phyloP scores from a whole-genome alignment of 2,329 filamentous ascomycete species.

The Diplocarpon mali region DNA sequence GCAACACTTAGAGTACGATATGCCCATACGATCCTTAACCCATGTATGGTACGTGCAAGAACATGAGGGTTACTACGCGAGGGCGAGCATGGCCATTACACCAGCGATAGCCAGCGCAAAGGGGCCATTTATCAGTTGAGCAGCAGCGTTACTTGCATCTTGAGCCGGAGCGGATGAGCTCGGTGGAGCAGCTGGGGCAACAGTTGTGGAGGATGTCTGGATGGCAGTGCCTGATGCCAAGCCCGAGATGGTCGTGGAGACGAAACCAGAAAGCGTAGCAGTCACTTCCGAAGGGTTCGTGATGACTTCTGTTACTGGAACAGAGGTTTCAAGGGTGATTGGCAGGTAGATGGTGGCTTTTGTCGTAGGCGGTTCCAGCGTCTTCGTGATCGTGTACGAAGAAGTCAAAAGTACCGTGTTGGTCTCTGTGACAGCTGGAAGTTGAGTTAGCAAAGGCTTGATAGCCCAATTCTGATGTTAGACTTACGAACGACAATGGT shows the following conservation, averaged over 20 bases:
- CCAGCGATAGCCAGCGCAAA: conserved; percentile 19
- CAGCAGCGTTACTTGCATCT: conserved; percentile 13
- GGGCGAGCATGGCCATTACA: conserved; percentile 22
- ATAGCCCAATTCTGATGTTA: not conserved
- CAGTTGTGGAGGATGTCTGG: no score
- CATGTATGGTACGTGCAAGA: no score
- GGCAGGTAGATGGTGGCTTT: conserved; percentile 17
- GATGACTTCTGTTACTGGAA: conserved; percentile 14
- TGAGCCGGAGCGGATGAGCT: conserved; percentile 17
- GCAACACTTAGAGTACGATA: not conserved
- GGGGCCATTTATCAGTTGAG: conserved; percentile 15
- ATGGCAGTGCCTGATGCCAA: conserved; percentile 4
- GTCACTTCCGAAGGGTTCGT: conserved; percentile 21
- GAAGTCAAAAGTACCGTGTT: conserved; percentile 33
- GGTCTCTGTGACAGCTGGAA: conserved; percentile 32
- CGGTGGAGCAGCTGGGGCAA: no score
- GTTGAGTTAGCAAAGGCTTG: not conserved
- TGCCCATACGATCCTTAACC: not conserved
- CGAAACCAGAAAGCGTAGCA: conserved; percentile 9
- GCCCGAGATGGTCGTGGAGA: conserved; percentile 8
- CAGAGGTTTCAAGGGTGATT: conserved; percentile 18
- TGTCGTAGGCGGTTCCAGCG: conserved; percentile 17
- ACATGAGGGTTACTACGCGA: conserved; percentile 12
- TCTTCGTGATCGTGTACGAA: conserved; percentile 18
- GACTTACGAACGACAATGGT: conserved; percentile 30